Percentiles rank a stretch among this genome's conserved stretches.
Evolutionary conservation across 257 asterid genomes (phyloP).

Genomic region (Ligustrum vulgare): DNA sequence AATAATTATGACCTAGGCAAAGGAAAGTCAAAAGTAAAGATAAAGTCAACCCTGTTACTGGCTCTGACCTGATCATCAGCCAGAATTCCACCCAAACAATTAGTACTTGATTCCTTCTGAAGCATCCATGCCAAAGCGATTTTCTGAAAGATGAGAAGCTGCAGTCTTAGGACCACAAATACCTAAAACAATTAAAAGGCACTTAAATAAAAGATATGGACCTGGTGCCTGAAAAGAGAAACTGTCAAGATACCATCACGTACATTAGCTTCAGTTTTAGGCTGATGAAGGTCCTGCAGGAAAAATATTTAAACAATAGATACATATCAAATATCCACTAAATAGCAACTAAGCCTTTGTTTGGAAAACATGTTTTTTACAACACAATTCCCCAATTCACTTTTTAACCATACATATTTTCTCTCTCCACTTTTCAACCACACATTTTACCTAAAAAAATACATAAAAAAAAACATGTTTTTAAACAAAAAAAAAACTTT

Average conservation of each 20-base stretch:
- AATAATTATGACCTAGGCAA: conserved; percentile 4
- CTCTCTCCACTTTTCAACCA: too few species aligned
- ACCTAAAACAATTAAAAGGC: conserved; percentile 27
- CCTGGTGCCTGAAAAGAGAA: conserved; percentile 98
- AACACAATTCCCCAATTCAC: too few species aligned
- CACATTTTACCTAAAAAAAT: too few species aligned
- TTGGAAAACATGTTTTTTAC: too few species aligned
- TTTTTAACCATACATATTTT: too few species aligned
- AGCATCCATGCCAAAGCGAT: conserved; percentile 98
- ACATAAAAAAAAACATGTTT: too few species aligned
- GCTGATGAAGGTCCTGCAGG: conserved; percentile 76
- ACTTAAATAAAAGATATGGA: conserved; percentile 25
- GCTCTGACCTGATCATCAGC: conserved; percentile 95
- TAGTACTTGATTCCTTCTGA: conserved; percentile 71
- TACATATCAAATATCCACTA: neutral
- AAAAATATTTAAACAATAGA: conserved; percentile 6
- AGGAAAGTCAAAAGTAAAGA: conserved; percentile 15
- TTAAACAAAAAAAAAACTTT: too few species aligned
- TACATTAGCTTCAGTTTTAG: conserved; percentile 50
- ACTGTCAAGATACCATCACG: conserved; percentile 83
- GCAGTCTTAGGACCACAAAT: conserved; percentile 26
- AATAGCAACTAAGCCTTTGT: neutral
- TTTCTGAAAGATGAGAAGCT: conserved; percentile 53
- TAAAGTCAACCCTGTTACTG: conserved; percentile 12
- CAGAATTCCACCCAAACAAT: conserved; percentile 89